Percentiles rank a stretch among this genome's conserved stretches.
These are phyloP conservation scores for Exophiala alcalophila DNA, from an alignment of 2,329 filamentous ascomycete species.

Conservation along the genomic window DNA sequence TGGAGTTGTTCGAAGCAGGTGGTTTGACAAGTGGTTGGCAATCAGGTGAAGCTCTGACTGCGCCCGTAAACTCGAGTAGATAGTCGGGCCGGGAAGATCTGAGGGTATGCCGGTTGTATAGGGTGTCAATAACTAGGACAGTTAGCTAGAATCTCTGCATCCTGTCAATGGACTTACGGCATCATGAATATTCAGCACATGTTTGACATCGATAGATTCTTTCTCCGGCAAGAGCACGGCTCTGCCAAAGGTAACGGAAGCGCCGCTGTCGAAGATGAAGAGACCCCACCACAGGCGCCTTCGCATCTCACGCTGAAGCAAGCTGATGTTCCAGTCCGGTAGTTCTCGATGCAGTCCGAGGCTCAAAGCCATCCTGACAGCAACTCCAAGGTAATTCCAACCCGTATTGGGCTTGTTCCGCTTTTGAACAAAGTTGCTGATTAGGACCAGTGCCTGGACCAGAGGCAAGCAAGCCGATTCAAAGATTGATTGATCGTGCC, in stretches of 20 bases:
- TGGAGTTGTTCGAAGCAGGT: conserved; percentile 1
- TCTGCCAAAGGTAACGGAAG: conserved; percentile 20
- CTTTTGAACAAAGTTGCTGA: conserved; percentile 52
- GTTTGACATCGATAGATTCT: conserved; percentile 17
- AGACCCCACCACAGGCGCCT: conserved; percentile 20
- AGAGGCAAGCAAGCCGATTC: conserved; percentile 35
- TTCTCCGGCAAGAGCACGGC: conserved; percentile 15
- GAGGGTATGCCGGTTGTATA: conserved; percentile 7
- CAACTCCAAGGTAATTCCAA: conserved; percentile 51
- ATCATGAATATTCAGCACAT: conserved; percentile 18
- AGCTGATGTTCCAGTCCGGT: conserved; percentile 14
- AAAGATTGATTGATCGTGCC: conserved; percentile 31
- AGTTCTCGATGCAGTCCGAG: conserved; percentile 49
- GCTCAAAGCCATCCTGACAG: conserved; percentile 50
- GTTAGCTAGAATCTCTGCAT: conserved; percentile 4
- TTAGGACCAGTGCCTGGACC: conserved; percentile 36
- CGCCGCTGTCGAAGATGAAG: conserved; percentile 23
- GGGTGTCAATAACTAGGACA: conserved; percentile 3
- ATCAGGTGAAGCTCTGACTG: conserved; percentile 42
- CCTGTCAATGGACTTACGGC: no score
- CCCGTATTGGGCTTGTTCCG: conserved; percentile 51
- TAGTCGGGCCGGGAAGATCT: conserved; percentile 2
- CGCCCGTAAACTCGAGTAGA: conserved; percentile 42
- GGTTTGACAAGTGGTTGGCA: conserved; percentile 31
- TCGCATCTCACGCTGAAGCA: conserved; percentile 13